A percentile compares a stretch with the other conserved stretches of the same genome.
These are phyloP conservation scores for Calonectria pauciramosa DNA, from an alignment of 2,329 filamentous ascomycete genomes.

Conservation along the genomic window DNA sequence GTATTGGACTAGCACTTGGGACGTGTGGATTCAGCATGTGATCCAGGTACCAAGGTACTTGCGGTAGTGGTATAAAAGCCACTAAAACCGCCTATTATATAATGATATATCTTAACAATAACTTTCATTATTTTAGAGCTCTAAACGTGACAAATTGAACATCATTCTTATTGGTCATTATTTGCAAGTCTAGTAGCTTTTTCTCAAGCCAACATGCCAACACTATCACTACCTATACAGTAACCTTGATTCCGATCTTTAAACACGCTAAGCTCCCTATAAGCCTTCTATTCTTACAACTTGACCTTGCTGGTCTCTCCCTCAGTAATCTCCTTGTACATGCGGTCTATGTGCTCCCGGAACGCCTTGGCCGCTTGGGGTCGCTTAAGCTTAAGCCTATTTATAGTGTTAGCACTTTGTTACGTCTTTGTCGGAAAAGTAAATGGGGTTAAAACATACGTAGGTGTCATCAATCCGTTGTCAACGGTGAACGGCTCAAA, in stretches of 20 bases:
- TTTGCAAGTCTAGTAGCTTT: background rate
- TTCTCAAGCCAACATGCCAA: background rate
- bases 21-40: background rate
- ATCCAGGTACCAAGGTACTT: background rate
- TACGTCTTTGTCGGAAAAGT: background rate
- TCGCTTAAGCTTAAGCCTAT: slow-evolving; percentile 72
- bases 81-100: background rate
- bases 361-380: slow-evolving; percentile 68
- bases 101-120: background rate
- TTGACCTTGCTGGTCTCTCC: slow-evolving; percentile 38
- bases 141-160: background rate
- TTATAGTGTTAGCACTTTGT: slow-evolving; percentile 25
- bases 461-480: slow-evolving; percentile 90
- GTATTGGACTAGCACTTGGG: background rate
- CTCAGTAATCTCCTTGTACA: slow-evolving; percentile 66
- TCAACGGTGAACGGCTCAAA: slow-evolving; percentile 94
- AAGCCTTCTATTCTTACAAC: slow-evolving; percentile 38
- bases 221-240: background rate
- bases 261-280: background rate
- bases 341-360: slow-evolving; percentile 65
- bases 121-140: background rate
- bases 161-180: background rate
- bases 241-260: background rate
- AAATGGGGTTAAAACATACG: slow-evolving; percentile 70
- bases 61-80: background rate